Evolutionary conservation across 495 filamentous ascomycete species (phyloP).

Genomic region (Bacidia gigantensis): DNA sequence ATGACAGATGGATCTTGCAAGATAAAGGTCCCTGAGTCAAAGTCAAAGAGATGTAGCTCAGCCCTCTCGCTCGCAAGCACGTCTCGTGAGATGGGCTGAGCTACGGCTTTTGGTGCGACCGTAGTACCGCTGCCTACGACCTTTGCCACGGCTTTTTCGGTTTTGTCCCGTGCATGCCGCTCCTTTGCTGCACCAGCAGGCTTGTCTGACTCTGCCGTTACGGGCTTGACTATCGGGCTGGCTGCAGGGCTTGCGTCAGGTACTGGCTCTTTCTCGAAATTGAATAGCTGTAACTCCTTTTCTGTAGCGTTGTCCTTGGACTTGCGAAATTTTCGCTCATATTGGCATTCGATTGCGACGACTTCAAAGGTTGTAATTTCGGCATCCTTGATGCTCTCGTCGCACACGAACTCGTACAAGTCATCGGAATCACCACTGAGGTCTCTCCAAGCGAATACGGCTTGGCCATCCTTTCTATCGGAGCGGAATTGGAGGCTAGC

Average conservation of each 20-base stretch:
- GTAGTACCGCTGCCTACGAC: constrained; percentile 27
- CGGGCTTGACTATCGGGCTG: constrained; percentile 43
- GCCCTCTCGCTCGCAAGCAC: constrained; percentile 61
- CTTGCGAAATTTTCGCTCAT: constrained; percentile 82
- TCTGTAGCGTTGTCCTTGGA: constrained; percentile 68
- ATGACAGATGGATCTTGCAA: constrained; percentile 60
- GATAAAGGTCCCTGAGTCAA: constrained; percentile 68
- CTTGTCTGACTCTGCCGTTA: constrained; percentile 23
- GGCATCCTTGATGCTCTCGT: constrained; percentile 48
- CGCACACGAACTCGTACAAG: constrained; percentile 93
- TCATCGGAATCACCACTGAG: constrained; percentile 87
- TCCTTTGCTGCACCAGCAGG: constrained; percentile 33
- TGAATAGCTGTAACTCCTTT: constrained; percentile 65
- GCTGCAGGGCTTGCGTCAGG: constrained; percentile 67
- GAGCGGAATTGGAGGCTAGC: constrained; percentile 78
- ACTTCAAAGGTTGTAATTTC: constrained; percentile 71
- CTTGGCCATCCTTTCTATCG: constrained; percentile 62
- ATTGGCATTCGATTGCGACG: constrained; percentile 84
- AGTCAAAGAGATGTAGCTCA: constrained; percentile 90
- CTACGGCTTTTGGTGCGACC: constrained; percentile 43
- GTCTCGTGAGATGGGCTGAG: constrained; percentile 55
- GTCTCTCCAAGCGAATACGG: constrained; percentile 87
- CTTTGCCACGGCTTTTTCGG: constrained; percentile 28
- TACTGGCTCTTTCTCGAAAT: constrained; percentile 64
- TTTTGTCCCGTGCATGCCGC: constrained; percentile 11